Percentiles rank a stretch among this genome's conserved stretches.
These are phyloP conservation scores for Candida patagonica DNA, from an alignment of 805 yeast genomes.

Conservation along the genomic window DNA sequence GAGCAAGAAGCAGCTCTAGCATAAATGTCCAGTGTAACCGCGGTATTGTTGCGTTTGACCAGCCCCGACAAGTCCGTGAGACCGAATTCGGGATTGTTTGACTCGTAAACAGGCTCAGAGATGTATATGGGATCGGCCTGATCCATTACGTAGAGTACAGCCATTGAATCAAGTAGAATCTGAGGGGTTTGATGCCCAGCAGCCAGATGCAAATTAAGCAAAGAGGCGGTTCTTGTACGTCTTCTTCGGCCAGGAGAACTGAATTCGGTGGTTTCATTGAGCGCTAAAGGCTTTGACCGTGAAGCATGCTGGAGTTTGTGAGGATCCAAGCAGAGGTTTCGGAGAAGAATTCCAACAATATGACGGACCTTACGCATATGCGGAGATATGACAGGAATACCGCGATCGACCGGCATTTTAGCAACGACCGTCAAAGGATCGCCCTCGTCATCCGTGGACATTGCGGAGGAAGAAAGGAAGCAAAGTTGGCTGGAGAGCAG, in stretches of 20 bases:
- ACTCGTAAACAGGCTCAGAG: slow-evolving; percentile 13
- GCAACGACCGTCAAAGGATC: slow-evolving; percentile 8
- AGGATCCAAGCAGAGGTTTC: slow-evolving; percentile 8
- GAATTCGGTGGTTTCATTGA: too few species aligned
- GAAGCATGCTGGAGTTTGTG: too few species aligned
- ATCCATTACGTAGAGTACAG: slow-evolving; percentile 9
- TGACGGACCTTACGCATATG: slow-evolving; percentile 15
- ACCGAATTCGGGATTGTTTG: slow-evolving; percentile 19
- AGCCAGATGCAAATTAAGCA: not conserved
- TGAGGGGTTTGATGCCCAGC: slow-evolving; percentile 12
- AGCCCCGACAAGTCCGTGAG: slow-evolving; percentile 13
- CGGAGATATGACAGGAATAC: slow-evolving; percentile 12
- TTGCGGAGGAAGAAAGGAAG: not conserved
- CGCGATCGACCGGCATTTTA: slow-evolving; percentile 12
- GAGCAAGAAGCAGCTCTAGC: slow-evolving; percentile 11
- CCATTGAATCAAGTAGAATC: slow-evolving; percentile 13
- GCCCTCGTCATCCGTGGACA: slow-evolving; percentile 7
- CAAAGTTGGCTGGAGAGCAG: not conserved
- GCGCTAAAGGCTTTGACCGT: too few species aligned
- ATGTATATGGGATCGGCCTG: slow-evolving; percentile 14
- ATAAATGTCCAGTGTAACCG: slow-evolving; percentile 8
- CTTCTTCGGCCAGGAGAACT: slow-evolving; percentile 7
- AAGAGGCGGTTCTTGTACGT: slow-evolving; percentile 2
- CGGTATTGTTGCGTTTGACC: slow-evolving; percentile 7
- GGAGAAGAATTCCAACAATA: slow-evolving; percentile 14